These are phyloP conservation scores for Pleurotus platypus DNA, from an alignment of 768 basidiomycete genomes.

Conservation along the genomic window DNA sequence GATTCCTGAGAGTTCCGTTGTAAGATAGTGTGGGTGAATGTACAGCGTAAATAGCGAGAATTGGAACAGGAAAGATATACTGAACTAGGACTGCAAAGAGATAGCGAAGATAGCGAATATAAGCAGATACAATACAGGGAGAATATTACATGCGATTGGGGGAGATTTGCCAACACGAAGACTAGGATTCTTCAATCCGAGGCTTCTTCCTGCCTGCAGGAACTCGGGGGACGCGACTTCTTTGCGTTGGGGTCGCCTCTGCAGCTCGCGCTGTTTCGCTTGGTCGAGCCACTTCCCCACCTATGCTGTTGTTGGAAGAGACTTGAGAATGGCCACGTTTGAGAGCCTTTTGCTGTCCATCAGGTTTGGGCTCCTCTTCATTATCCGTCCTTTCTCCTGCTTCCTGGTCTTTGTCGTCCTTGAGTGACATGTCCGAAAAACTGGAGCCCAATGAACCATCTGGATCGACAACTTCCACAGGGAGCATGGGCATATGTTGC, in stretches of 20 bases:
- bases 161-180: too few relatives aligned
- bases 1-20: too few relatives aligned
- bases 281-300: neutral
- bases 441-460: neutral
- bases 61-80: too few relatives aligned
- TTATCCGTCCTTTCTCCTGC: neutral
- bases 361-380: neutral
- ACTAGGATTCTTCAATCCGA: neutral
- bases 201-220: neutral
- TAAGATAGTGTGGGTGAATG: too few relatives aligned
- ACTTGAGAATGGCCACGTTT: conserved; percentile 5
- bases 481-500: neutral
- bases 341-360: neutral
- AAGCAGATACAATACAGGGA: too few relatives aligned
- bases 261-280: neutral
- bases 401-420: neutral
- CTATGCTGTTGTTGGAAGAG: neutral
- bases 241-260: too few relatives aligned
- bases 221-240: neutral
- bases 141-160: too few relatives aligned
- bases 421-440: conserved; percentile 6
- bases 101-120: too few relatives aligned
- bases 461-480: neutral
- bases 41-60: too few relatives aligned
- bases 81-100: too few relatives aligned